Conservation (phyloP, 495 filamentous ascomycete species). For the Pseudoneurospora amorphoporcata region DNA sequence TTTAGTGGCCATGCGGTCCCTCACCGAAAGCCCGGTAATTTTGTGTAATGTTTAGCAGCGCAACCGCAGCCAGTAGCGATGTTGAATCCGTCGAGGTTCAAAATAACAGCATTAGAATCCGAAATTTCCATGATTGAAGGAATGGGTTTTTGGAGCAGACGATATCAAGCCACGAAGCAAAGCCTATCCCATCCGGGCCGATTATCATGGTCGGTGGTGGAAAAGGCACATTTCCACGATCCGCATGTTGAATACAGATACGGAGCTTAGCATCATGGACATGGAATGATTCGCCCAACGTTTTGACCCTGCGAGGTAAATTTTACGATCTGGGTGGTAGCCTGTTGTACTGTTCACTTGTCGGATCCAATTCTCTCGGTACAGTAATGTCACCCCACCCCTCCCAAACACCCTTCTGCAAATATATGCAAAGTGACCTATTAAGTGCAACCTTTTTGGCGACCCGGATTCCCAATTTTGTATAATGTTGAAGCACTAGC, state of each 20-base stretch:
- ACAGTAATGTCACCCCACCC: too few relatives aligned
- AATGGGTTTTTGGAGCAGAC: not conserved
- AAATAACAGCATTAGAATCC: not conserved
- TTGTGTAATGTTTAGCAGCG: not conserved
- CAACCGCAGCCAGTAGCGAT: not conserved
- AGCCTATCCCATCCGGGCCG: not conserved
- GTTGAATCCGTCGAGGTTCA: not conserved
- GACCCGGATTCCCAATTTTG: not conserved
- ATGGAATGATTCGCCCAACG: not conserved
- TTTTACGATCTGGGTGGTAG: not conserved
- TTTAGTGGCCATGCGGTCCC: not conserved
- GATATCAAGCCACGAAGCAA: not conserved
- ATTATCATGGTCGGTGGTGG: not conserved
- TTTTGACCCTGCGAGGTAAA: not conserved
- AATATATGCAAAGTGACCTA: not conserved
- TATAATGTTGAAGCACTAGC: not conserved
- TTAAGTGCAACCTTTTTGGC: not conserved
- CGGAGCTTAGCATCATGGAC: not conserved
- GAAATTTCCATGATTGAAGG: not conserved
- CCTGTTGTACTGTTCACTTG: not conserved
- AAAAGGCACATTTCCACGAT: not conserved
- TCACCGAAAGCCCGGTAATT: not conserved
- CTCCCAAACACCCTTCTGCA: too few relatives aligned
- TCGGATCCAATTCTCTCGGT: not conserved
- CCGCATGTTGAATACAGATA: not conserved